Percentiles rank a stretch among this genome's conserved stretches.
These are phyloP conservation scores for Triticum timopheevii DNA, from an alignment of 176 grass and related monocot species.

Conservation along the genomic window DNA sequence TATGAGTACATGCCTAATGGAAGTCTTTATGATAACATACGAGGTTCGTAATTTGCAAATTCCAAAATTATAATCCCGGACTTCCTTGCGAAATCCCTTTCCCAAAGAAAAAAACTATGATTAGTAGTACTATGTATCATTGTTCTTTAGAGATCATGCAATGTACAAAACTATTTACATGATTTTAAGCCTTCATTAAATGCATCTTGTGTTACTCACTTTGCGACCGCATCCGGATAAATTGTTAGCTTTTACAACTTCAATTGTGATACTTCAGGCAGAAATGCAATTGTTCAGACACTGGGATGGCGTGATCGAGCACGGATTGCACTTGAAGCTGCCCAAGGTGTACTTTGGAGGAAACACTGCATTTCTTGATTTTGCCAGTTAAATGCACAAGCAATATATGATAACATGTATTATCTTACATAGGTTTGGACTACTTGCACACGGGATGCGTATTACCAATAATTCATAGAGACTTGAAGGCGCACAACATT, in stretches of 20 bases:
- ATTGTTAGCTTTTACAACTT: background rate
- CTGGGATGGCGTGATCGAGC: constrained; percentile 40
- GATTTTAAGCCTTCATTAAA: background rate
- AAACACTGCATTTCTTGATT: background rate
- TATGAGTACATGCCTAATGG: background rate
- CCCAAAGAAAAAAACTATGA: background rate
- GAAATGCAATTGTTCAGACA: background rate
- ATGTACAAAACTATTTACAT: background rate
- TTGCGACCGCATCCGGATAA: background rate
- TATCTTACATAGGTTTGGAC: constrained; percentile 40
- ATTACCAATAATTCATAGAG: constrained; percentile 49
- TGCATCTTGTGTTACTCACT: background rate
- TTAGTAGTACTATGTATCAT: too few species aligned
- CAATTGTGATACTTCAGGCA: constrained; percentile 24
- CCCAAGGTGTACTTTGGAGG: constrained; percentile 36
- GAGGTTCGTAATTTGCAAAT: background rate
- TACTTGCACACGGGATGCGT: constrained; percentile 52
- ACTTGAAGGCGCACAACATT: constrained; percentile 61
- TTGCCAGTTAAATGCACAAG: background rate
- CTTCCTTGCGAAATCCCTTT: background rate
- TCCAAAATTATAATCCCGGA: background rate
- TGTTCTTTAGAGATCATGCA: too few species aligned
- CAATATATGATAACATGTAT: background rate
- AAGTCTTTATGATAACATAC: constrained; percentile 20
- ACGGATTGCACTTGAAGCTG: constrained; percentile 36